Percentiles rank a stretch among this genome's conserved stretches.
Evolutionary conservation across 495 filamentous ascomycete genomes (phyloP).

Genomic region (Hapsidospora chrysogenum): DNA sequence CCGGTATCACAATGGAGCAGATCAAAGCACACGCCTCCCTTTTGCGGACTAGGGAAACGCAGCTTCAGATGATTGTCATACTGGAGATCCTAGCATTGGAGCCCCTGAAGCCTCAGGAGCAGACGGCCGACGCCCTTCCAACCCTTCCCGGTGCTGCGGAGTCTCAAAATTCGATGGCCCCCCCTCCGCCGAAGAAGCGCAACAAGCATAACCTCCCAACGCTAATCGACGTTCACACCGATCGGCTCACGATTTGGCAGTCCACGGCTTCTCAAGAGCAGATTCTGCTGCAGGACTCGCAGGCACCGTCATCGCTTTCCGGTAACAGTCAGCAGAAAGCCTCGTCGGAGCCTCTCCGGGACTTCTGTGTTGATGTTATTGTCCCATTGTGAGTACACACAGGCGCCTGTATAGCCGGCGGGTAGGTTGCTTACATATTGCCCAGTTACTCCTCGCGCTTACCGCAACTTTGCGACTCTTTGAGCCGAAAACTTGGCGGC

Average conservation of each 20-base stretch:
- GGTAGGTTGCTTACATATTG: constrained; percentile 7
- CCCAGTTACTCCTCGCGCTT: constrained; percentile 65
- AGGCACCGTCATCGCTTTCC: constrained; percentile 10
- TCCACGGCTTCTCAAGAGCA: constrained; percentile 45
- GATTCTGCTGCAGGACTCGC: constrained; percentile 35
- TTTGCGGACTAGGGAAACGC: constrained; percentile 60
- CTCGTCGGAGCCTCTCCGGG: constrained; percentile 22
- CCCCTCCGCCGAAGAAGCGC: constrained; percentile 16
- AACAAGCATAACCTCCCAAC: constrained; percentile 27
- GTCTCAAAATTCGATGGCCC: constrained; percentile 10
- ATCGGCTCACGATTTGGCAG: constrained; percentile 93
- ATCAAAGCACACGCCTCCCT: constrained; percentile 44
- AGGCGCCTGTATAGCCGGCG: too few relatives aligned
- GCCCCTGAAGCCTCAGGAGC: constrained; percentile 20
- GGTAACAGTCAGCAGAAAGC: constrained; percentile 12
- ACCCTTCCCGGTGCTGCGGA: constrained; percentile 9
- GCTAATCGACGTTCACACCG: constrained; percentile 70
- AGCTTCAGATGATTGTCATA: constrained; percentile 80
- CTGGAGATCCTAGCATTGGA: constrained; percentile 76
- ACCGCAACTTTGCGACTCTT: constrained; percentile 58
- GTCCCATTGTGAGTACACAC: constrained; percentile 60
- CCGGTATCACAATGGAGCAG: constrained; percentile 18
- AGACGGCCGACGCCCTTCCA: constrained; percentile 22
- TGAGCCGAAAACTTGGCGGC: constrained; percentile 79
- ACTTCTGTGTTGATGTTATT: constrained; percentile 89